Base-by-base conservation (phyloP, 208 protist species). In the Endotrypanum monterogeii region DNA sequence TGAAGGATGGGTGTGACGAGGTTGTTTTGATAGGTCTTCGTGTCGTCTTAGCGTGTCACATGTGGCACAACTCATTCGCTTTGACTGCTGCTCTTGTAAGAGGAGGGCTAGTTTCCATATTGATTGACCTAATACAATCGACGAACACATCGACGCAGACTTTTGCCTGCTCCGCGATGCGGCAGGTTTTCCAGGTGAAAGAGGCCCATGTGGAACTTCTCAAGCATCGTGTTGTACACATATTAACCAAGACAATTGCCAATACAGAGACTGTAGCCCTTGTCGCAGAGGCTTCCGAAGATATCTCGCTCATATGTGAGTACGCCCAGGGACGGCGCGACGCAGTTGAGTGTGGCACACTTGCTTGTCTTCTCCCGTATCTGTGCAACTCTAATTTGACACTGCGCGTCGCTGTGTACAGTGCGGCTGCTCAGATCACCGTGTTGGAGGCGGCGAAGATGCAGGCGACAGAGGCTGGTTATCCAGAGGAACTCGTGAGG, bases 381-480 rank as follows among this genome's bases (percentile, higher is more conserved):
- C 75, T 97, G 66, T 35, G n/a, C 39, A 78, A 94, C 69, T 65
- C 83, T 3, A 90, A 94, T 73, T 72, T 93, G 58, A 87, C 83
- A 48, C 84, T 92, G 51, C 90, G 92, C 11, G 89, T 91, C 20
- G 77, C 84, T 1, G 83, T 93, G 16, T 86, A 82, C 20, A 80
- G 76, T 11, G 89, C 92, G 7, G 71, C 89, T 23, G 92, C 90
- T 54, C 90, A 95, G 66, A 83, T 95, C 54, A 92, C 90, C 2
- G 83, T 97, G 56, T 80, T 90, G 67, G 92, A 94, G 71, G 71
- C 82, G 8, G 90, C 87, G 35, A 94, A 94, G 75, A 72, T 85
- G 18, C 89, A 95, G 74, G 86, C 89, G 32, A 80, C 91, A 25
- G 86, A 94, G 60, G 44, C 82, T 18, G 71, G 78, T 16, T 54